phyloP scores from a whole-genome alignment of 768 basidiomycete species.

The Cystofilobasidium capitatum region DNA sequence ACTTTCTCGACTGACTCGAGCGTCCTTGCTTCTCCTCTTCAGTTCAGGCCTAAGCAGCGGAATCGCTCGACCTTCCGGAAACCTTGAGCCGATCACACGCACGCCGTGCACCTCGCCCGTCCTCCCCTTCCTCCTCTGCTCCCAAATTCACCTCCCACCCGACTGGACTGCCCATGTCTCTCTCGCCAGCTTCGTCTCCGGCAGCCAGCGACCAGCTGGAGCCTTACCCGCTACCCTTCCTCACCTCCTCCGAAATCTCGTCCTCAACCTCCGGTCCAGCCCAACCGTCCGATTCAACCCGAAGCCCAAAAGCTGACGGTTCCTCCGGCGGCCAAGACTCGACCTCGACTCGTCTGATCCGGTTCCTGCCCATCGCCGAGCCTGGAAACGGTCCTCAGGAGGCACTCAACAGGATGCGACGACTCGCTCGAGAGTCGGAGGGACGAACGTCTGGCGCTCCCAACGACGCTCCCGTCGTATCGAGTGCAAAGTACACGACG shows the following conservation, averaged over 20 bases:
- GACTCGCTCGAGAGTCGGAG: neutral
- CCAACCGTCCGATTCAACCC: no score
- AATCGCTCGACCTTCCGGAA: no score
- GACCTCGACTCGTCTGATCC: neutral
- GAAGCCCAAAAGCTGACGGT: neutral
- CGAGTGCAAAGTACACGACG: conserved; percentile 19
- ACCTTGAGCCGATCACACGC: no score
- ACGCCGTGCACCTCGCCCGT: no score
- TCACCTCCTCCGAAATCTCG: neutral
- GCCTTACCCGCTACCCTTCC: neutral
- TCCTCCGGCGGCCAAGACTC: neutral
- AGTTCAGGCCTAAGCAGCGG: no score
- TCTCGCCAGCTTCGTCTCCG: neutral
- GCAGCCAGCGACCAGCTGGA: neutral
- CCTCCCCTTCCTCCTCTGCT: no score
- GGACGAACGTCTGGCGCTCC: neutral
- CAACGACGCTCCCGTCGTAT: neutral
- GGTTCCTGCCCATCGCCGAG: conserved; percentile 2
- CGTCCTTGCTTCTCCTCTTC: no score
- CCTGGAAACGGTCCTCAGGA: neutral
- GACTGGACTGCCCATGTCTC: no score
- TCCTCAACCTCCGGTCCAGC: no score
- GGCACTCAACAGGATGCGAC: neutral
- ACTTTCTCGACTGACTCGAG: no score
- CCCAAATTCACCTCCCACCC: no score